These are phyloP conservation scores for Eugenia klotzschiana DNA, from an alignment of 441 rosid genomes.

Conservation along the genomic window DNA sequence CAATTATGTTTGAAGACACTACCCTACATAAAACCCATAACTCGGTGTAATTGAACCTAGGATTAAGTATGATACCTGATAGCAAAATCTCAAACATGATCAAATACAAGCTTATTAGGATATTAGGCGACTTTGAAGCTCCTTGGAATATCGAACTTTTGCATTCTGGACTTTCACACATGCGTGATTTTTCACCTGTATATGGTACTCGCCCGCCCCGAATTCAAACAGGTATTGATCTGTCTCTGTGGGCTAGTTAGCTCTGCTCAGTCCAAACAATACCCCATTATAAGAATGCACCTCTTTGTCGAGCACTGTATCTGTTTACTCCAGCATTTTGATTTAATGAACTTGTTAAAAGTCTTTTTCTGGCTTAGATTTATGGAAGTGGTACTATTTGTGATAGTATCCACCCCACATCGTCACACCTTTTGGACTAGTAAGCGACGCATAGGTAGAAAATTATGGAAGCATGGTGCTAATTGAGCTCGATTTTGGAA, in stretches of 20 bases:
- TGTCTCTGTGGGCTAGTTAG: constrained; percentile 39
- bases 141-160: too few relatives aligned
- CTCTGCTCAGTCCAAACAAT: constrained; percentile 29
- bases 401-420: neutral
- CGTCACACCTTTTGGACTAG: neutral
- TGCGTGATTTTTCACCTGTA: constrained; percentile 33
- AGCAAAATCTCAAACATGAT: too few relatives aligned
- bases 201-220: constrained; percentile 67
- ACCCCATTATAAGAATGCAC: neutral
- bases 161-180: neutral
- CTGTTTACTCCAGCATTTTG: neutral
- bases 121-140: too few relatives aligned
- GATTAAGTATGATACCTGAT: too few relatives aligned
- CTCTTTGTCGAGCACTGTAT: neutral
- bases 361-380: neutral
- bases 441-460: neutral
- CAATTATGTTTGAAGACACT: too few relatives aligned
- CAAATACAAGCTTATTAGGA: too few relatives aligned
- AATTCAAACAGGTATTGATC: constrained; percentile 75
- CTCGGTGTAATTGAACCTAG: too few relatives aligned
- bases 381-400: neutral
- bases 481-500: constrained; percentile 10
- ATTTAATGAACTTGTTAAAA: too few relatives aligned
- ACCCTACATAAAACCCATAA: too few relatives aligned
- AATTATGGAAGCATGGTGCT: neutral